Evolutionary conservation across 352 stramenopile species (phyloP), one percentile per base, ranked within the genome.

Genomic region (Phytophthora ramorum): DNA sequence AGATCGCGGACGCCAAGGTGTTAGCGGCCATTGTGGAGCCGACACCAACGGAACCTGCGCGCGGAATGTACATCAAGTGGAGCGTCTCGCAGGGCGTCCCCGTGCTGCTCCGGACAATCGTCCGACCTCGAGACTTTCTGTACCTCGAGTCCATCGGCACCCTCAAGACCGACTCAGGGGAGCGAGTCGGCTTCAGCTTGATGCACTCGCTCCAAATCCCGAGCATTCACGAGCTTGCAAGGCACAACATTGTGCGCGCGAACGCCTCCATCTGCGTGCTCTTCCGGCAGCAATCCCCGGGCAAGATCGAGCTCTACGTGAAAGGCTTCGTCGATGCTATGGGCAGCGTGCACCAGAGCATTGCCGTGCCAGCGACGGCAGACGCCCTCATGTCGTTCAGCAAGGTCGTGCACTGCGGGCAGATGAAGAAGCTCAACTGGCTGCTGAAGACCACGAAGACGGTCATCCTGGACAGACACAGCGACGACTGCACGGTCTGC

Each of bases 151-250:
- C 72, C 20, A 78, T 63, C 22, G 75, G 78, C 0, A 66, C 78
- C 24, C 22, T 66, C 1, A 69, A 73, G 1, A 52, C 57, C 10
- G 41, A 56, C 0, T 69, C 63, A 1, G 73, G 64, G 4, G 74
- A 85, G 12, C 55, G 62, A 20, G 69, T 85, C 38, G 76, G 76
- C 47, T 88, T 70, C 63, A 72, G 81, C 38, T 62, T 88, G 17
- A 55, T 85, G 17, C 74, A 88, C 57, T 84, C 71, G 46, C 65
- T 87, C 12, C 66, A 76, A n/a, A 84, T 84, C 32, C 68, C 70
- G 8, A 58, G 60, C 19, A 80, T 78, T 22, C 50, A 52, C 4
- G 24, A 70, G 40, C 70, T 83, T 0, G 32, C 55, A 3, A 55
- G 76, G 41, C 54, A 68, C 22, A 44, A 66, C 19, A 78, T 78